Evolutionary conservation across 805 yeast genomes (phyloP).

Genomic region (Hanseniaspora pseudoguilliermondii): DNA sequence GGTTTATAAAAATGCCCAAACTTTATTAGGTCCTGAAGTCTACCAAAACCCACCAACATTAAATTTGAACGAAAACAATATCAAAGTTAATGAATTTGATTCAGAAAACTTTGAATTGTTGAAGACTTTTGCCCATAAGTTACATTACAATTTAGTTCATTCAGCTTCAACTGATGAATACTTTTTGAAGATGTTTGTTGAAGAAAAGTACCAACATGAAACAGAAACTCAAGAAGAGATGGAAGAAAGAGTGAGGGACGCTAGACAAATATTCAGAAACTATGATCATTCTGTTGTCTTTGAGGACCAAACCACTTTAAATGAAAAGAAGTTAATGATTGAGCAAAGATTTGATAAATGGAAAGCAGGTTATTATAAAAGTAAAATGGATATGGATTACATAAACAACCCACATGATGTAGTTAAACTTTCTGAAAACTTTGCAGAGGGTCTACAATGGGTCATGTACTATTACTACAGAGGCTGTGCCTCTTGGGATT

Average conservation of each 20-base stretch:
- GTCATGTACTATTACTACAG: constrained; percentile 79
- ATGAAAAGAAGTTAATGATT: constrained; percentile 48
- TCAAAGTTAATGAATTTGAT: constrained; percentile 33
- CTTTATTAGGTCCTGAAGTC: constrained; percentile 3
- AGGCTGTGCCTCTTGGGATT: constrained; percentile 91
- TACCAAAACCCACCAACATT: constrained; percentile 33
- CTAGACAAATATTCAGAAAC: constrained; percentile 44
- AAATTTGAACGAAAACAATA: constrained; percentile 22
- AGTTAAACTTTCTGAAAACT: constrained; percentile 57
- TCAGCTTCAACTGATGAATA: constrained; percentile 44
- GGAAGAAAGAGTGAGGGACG: constrained; percentile 37
- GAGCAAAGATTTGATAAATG: constrained; percentile 62
- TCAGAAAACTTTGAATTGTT: constrained; percentile 46
- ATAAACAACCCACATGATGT: constrained; percentile 48
- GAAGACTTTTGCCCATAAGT: constrained; percentile 50
- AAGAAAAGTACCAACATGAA: constrained; percentile 20
- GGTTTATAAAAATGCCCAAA: constrained; percentile 29
- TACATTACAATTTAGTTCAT: constrained; percentile 55
- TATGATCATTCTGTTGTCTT: constrained; percentile 50
- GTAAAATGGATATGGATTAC: constrained; percentile 57
- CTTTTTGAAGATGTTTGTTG: constrained; percentile 52
- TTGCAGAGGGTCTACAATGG: constrained; percentile 94
- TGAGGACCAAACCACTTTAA: constrained; percentile 42
- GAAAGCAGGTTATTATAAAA: constrained; percentile 75
- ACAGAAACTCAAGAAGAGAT: constrained; percentile 64